A percentile compares a stretch with the other conserved stretches of the same genome.
phyloP scores from a whole-genome alignment of 164 flowering plant species.

The Vitis cinerea region DNA sequence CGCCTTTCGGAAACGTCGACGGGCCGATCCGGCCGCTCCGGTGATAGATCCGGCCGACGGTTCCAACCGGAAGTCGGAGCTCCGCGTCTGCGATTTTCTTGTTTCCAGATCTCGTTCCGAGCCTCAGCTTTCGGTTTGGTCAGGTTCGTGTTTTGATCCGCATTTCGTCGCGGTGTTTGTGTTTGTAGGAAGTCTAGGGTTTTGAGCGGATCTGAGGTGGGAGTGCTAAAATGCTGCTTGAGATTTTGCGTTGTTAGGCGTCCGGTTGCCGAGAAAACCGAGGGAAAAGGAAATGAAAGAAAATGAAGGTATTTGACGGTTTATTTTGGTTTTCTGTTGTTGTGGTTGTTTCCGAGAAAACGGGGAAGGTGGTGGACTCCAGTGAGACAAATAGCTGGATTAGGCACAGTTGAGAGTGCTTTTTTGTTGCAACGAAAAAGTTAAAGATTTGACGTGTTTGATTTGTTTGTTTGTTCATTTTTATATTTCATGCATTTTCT shows the following conservation, averaged over 20 bases:
- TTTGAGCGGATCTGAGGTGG: constrained; percentile 5
- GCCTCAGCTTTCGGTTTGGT: not conserved
- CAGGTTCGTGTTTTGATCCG: constrained; percentile 12
- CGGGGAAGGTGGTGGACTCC: too few species aligned
- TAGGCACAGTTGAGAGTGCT: too few species aligned
- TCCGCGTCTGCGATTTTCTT: not conserved
- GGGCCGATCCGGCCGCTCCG: too few species aligned
- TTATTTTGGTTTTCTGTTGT: not conserved
- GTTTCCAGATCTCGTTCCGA: not conserved
- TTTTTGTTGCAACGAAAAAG: too few species aligned
- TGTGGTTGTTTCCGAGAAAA: not conserved
- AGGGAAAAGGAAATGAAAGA: not conserved
- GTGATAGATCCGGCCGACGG: too few species aligned
- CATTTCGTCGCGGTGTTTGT: not conserved
- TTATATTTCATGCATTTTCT: too few species aligned
- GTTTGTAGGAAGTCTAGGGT: not conserved
- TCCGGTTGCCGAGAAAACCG: not conserved
- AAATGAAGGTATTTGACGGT: too few species aligned
- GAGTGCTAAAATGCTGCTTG: not conserved
- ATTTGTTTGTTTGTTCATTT: too few species aligned
- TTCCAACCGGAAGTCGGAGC: too few species aligned
- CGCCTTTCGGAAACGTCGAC: too few species aligned
- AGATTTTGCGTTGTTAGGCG: not conserved
- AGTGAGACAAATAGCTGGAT: too few species aligned
- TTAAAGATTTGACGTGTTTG: too few species aligned